Evolutionary conservation across 2,329 filamentous ascomycete genomes (phyloP), one percentile per base, ranked within the genome.

Genomic region (Pseudogymnoascus sp.): DNA sequence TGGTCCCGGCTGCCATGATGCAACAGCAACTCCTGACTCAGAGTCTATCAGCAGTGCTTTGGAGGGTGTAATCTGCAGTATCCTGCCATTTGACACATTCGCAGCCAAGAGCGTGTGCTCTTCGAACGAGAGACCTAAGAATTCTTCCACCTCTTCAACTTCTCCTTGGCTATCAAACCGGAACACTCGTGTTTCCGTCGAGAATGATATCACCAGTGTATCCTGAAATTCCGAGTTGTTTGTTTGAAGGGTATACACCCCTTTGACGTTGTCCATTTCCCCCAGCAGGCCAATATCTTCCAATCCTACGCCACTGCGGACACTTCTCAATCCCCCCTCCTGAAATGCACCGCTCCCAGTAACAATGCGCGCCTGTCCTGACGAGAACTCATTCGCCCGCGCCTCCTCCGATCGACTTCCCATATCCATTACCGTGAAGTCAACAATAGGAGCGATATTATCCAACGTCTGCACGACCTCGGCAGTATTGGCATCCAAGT

Each of bases 361-460:
- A 9, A 99, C 91, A 64, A 99, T 89, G 39, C 92, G 85, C 52
- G 94, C 92, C 74, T 99, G 93, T 0, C 94, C 94, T 0, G 93
- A 96, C 0, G 92, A 96, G 18, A 59, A 59, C 65, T 94, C 90
- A 69, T 94, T 95, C 10, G 58, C 58, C 9, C 33, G 58, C 12
- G 37, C 25, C 25, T 59, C 58, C 5, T 37, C 37, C 25, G 37
- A 37, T 62, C 90, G 82, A 68, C 91, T 92, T 0, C 92, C 93
- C 81, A 97, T 89, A 70, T 97, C 94, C 91, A 97, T 96, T 13
- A 99, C 85, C 0, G 89, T 87, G 68, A 99, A 97, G 72, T 99
- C 94, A 39, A 97, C 77, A 42, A 99, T 89, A 0, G 94, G 94
- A 0, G 89, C 92, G 68, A 97, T 90, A 70, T 96, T 99, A 3